phyloP scores from a whole-genome alignment of 352 stramenopile genomes.

The Heterotrichella gracilis region DNA sequence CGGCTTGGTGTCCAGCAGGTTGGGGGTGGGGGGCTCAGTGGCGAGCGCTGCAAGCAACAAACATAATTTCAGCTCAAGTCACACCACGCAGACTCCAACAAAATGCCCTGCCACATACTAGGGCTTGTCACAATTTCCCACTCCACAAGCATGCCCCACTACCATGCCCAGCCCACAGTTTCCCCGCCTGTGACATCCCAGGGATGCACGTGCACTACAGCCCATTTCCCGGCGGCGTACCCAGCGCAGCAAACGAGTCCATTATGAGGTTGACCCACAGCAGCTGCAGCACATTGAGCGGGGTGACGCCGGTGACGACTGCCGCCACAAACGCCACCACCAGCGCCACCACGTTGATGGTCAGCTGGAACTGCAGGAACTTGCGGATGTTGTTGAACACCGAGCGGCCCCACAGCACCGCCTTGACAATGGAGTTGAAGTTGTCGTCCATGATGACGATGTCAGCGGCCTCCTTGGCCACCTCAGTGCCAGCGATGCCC shows the following conservation, averaged over 20 bases:
- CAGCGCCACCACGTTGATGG: slow-evolving; percentile 61
- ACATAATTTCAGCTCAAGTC: no score
- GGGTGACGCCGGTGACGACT: no score
- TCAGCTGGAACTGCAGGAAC: slow-evolving; percentile 81
- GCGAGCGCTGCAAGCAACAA: no score
- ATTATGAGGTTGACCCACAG: slow-evolving; percentile 97
- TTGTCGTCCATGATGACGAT: slow-evolving; percentile 93
- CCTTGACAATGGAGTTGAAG: slow-evolving; percentile 78
- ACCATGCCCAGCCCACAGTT: no score
- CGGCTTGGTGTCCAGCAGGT: slow-evolving; percentile 50
- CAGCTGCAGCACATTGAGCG: slow-evolving; percentile 61
- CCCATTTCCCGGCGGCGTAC: no score
- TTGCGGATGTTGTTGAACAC: slow-evolving; percentile 82
- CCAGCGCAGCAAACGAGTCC: slow-evolving; percentile 69
- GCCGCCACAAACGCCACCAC: slow-evolving; percentile 48
- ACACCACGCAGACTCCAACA: no score
- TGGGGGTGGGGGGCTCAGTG: slow-evolving; percentile 47
- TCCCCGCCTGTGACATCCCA: no score
- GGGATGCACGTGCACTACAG: no score
- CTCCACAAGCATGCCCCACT: no score
- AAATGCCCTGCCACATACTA: no score
- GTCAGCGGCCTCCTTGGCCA: slow-evolving; percentile 81
- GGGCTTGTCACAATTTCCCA: no score
- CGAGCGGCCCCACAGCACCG: slow-evolving; percentile 64
- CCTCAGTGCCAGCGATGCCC: slow-evolving; percentile 76